Conservation (phyloP, 345 rosid genomes). For the Firmiana major region DNA sequence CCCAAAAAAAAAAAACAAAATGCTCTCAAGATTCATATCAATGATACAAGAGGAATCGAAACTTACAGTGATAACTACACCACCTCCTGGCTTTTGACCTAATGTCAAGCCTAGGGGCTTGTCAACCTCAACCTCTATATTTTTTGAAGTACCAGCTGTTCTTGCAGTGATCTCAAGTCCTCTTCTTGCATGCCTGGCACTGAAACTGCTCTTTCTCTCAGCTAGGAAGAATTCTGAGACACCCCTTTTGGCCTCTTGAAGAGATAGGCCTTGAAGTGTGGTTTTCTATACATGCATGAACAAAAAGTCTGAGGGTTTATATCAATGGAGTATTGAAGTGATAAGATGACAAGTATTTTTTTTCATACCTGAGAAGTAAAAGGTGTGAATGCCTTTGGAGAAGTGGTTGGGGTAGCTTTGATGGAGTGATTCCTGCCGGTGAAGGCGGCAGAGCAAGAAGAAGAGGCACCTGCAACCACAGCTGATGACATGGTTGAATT, state of each 20-base stretch:
- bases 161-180: slow-evolving; percentile 56
- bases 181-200: slow-evolving; percentile 20
- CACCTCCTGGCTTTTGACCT: slow-evolving; percentile 89
- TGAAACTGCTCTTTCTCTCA: slow-evolving; percentile 17
- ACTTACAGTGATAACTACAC: slow-evolving; percentile 86
- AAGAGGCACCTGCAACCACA: slow-evolving; percentile 34
- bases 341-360: neutral
- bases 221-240: slow-evolving; percentile 41
- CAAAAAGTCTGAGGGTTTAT: neutral
- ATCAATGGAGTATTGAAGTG: slow-evolving; percentile 6
- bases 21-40: neutral
- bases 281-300: slow-evolving; percentile 39
- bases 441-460: slow-evolving; percentile 35
- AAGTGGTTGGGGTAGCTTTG: neutral
- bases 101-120: slow-evolving; percentile 91
- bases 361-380: slow-evolving; percentile 27
- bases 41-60: neutral
- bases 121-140: slow-evolving; percentile 89
- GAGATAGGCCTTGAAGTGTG: slow-evolving; percentile 59
- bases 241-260: slow-evolving; percentile 54
- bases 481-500: slow-evolving; percentile 29
- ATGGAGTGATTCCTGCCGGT: slow-evolving; percentile 7
- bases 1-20: neutral
- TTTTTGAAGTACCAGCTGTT: slow-evolving; percentile 71
- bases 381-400: slow-evolving; percentile 17